These are phyloP conservation scores for Pulicaria dysenterica DNA, from an alignment of 129 eudicot genomes.

Conservation along the genomic window DNA sequence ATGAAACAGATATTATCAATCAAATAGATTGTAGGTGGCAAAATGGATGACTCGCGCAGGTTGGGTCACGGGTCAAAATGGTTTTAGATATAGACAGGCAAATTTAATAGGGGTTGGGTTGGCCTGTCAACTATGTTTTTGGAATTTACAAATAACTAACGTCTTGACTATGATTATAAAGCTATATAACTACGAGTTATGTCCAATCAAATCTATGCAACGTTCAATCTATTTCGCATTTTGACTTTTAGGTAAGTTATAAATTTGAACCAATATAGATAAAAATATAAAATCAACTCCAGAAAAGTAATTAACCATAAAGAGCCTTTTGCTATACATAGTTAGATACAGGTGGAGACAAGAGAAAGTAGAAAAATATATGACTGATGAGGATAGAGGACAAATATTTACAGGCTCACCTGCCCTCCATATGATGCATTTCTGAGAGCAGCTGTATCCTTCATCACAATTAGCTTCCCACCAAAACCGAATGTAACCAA, in stretches of 20 bases:
- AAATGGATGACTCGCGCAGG: no score
- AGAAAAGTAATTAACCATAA: slow-evolving; percentile 5
- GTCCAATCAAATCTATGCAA: no score
- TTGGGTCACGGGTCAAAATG: no score
- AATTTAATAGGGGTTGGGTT: no score
- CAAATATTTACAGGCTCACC: slow-evolving; percentile 44
- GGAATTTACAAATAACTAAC: no score
- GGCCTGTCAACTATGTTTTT: no score
- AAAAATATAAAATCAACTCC: background rate
- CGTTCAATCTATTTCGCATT: no score
- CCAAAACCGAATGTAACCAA: slow-evolving; percentile 95
- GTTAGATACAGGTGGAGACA: background rate
- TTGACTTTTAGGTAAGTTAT: no score
- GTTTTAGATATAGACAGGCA: no score
- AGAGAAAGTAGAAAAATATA: background rate
- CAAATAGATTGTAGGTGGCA: background rate
- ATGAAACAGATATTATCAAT: background rate
- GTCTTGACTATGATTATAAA: no score
- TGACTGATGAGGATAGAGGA: background rate
- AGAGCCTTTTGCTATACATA: background rate
- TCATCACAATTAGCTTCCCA: slow-evolving; percentile 88
- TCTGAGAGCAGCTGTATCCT: slow-evolving; percentile 44
- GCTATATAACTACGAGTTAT: no score
- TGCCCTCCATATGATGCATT: slow-evolving; percentile 53
- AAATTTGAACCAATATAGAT: background rate